Base-by-base conservation (phyloP, 441 rosid species). In the Melastoma candidum region DNA sequence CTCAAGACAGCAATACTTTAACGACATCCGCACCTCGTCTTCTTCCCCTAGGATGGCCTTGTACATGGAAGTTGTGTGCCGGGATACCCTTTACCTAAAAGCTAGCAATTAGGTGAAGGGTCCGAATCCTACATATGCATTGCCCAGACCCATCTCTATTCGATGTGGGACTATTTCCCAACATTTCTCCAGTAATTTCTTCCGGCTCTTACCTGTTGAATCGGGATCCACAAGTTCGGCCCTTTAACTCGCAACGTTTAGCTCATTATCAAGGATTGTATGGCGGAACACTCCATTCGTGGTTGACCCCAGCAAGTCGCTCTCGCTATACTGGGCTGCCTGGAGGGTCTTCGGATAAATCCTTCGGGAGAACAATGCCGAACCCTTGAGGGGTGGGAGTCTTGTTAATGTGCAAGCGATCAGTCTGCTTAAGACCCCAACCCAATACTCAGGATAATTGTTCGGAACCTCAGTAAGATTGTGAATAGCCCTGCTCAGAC, bases 11-110 rank as follows among this genome's bases (percentile, higher is more conserved):
- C 22, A 17, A 17, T 17, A 17, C 68, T 92, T 78, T 53, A 86
- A 77, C 36, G 88, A 95, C 97, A 93, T 93, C 26, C 84, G 73
- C 96, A 93, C 88, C 78, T 88, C 88, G 9, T 93, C 96, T 75
- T 93, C 97, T 68, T 84, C 95, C 32, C 95, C 97, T 0, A 93
- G 73, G 58, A 93, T 74, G 54, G 79, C 80, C 76, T 80, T 79
- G 60, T 93, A 17, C 22, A 1, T 17, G 22, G 22, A 17, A 17
- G 22, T 17, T 17, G 22, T 17, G 22, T 17, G 22, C 22, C 22
- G 22, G 22, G 22, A 17, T 17, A 17, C 22, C 22, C 22, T 17
- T 17, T 17, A 17, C 22, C 22, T 17, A 17, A 17, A 17, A 17
- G 22, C 22, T 17, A 17, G 22, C 22, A 17, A 17, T 17, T 17